Evolutionary conservation across 371 early-diverging fungal species (phyloP), one percentile per base, ranked within the genome.

Genomic region (Mucor plumbeus): DNA sequence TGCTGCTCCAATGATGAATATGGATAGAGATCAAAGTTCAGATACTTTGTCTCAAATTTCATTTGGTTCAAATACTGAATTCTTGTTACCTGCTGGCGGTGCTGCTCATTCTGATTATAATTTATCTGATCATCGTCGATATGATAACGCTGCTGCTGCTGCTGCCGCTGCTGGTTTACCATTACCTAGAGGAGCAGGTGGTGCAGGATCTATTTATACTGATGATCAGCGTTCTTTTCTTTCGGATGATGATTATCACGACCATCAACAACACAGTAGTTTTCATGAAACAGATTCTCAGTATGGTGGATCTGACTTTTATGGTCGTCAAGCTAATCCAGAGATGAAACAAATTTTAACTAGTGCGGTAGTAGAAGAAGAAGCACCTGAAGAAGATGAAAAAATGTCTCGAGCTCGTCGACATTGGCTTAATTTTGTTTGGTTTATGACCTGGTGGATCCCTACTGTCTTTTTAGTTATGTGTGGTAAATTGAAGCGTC

Each of bases 391-490:
- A 35, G 65, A 71, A 21, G 63, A 75, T 7, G 63, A 69, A 4
- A 41, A 65, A 1, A 36, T n/a, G 11, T 87, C 67, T 70, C 77
- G 72, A 65, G 86, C 78, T 7, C 84, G 91, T 65, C 76, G 79
- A 7, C 80, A 87, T 63, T 98, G 98, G 98, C 79, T 97, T 7
- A 78, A 82, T 39, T 80, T 90, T 70, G 93, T 94, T 0, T 95
- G 93, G 92, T 63, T 83, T 10, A 76, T 92, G 44, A 98, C 98
- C 1, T 95, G 92, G 91, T 95, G 94, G 92, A 82, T 95, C 7
- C 95, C 95, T 5, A 80, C 87, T 21, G 82, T 79, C n/a, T 86
- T 84, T 56, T 71, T 95, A 65, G 63, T 69, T 31, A 72, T 71
- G 59, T 87, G 90, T 69, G 94, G 92, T 64, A 79, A 86, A 48